Evolutionary conservation across 2,329 filamentous ascomycete species (phyloP).

Genomic region (Periconia sp.): DNA sequence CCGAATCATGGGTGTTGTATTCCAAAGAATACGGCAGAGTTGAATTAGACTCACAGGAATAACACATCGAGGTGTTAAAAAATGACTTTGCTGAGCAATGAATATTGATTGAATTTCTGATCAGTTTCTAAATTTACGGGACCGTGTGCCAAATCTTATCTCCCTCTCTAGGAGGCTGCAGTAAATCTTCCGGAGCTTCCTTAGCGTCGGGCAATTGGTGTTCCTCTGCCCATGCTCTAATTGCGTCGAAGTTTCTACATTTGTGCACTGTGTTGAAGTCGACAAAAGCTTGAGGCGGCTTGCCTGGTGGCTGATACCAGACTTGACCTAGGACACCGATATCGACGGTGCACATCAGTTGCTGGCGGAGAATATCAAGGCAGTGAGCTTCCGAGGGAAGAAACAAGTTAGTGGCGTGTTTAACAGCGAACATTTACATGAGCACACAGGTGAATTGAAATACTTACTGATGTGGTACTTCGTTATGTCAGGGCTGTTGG

Average conservation of each 20-base stretch:
- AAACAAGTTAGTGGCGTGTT: no score
- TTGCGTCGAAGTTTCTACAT: slow-evolving; percentile 63
- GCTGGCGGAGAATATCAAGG: slow-evolving; percentile 66
- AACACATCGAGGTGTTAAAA: no score
- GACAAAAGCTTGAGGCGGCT: slow-evolving; percentile 60
- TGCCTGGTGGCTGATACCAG: slow-evolving; percentile 59
- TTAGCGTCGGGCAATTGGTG: slow-evolving; percentile 54
- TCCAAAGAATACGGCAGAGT: no score
- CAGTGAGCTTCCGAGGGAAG: slow-evolving; percentile 59
- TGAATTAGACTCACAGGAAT: no score
- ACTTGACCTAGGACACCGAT: slow-evolving; percentile 66
- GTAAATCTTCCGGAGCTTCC: slow-evolving; percentile 44
- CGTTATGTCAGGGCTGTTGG: slow-evolving; percentile 60
- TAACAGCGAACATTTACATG: no score
- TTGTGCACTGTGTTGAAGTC: slow-evolving; percentile 67
- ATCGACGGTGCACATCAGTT: slow-evolving; percentile 68
- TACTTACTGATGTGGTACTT: slow-evolving; percentile 64
- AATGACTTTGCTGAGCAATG: no score
- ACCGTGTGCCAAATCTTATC: slow-evolving; percentile 35
- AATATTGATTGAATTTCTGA: no score
- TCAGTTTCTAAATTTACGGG: no score
- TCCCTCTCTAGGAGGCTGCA: slow-evolving; percentile 46
- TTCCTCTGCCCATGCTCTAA: slow-evolving; percentile 61
- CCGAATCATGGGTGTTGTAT: no score
- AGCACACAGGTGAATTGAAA: background rate